These are phyloP conservation scores for Cordyceps farinosa DNA, from an alignment of 2,329 filamentous ascomycete genomes.

Conservation along the genomic window DNA sequence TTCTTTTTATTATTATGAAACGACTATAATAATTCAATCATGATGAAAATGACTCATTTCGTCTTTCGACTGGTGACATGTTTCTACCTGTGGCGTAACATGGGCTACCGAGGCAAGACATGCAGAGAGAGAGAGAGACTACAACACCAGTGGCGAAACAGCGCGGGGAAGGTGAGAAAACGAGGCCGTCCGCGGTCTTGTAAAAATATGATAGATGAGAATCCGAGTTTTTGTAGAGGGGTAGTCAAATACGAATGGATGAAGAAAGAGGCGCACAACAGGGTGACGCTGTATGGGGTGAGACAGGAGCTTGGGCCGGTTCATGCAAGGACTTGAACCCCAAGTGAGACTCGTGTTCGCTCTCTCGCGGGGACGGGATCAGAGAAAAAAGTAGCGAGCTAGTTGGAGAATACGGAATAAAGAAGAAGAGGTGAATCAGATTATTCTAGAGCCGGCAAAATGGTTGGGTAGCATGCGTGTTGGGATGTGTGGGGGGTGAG, in stretches of 20 bases:
- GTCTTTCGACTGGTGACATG: not conserved
- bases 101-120: no score
- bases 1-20: slow-evolving; percentile 3
- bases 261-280: not conserved
- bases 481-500: not conserved
- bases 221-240: not conserved
- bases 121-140: not conserved
- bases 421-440: not conserved
- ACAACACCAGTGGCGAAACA: not conserved
- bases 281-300: not conserved
- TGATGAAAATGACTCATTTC: not conserved
- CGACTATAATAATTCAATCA: slow-evolving; percentile 8
- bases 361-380: not conserved
- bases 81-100: not conserved
- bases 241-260: not conserved
- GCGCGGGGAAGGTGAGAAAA: not conserved
- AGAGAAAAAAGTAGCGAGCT: no score
- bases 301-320: not conserved
- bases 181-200: not conserved
- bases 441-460: not conserved
- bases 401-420: not conserved
- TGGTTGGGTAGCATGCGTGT: not conserved
- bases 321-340: slow-evolving; percentile 1
- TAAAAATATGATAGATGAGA: not conserved
- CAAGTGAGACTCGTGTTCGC: not conserved